Conservation (phyloP, 2,329 filamentous ascomycete genomes). For the Acarospora socialis region DNA sequence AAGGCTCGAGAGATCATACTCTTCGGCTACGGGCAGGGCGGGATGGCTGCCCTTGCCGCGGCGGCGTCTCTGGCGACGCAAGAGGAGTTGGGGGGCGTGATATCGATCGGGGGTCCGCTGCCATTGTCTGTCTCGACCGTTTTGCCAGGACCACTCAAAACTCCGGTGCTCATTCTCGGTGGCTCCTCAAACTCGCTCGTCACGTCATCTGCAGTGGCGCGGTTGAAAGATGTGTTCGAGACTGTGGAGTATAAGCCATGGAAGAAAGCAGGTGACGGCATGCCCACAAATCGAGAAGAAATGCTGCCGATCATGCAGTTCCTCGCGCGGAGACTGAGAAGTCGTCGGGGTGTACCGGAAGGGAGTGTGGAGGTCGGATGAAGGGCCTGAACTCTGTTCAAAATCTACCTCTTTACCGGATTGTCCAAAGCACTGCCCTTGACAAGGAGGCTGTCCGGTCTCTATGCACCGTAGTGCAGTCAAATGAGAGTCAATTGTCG, state of each 20-base stretch:
- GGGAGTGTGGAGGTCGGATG: constrained; percentile 28
- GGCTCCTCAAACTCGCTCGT: constrained; percentile 34
- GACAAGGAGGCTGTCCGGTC: no score
- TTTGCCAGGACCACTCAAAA: constrained; percentile 22
- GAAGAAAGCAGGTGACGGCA: constrained; percentile 56
- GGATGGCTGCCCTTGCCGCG: constrained; percentile 44
- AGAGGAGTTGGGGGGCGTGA: constrained; percentile 24
- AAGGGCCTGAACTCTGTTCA: no score
- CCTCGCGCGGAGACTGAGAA: constrained; percentile 31
- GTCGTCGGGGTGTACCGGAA: constrained; percentile 31
- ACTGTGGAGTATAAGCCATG: constrained; percentile 55
- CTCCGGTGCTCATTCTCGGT: constrained; percentile 29
- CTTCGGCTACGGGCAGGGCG: constrained; percentile 55
- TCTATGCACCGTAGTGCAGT: no score
- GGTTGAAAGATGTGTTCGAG: constrained; percentile 50
- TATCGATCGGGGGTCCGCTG: constrained; percentile 29
- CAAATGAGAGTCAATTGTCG: no score
- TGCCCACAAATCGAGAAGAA: constrained; percentile 74
- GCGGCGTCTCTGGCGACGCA: constrained; percentile 30
- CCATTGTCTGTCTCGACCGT: constrained; percentile 22
- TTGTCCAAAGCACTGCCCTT: no score
- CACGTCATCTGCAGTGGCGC: constrained; percentile 48
- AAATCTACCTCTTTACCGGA: no score
- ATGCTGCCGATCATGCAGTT: constrained; percentile 84
- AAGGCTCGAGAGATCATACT: constrained; percentile 44